Evolutionary conservation across 495 filamentous ascomycete species (phyloP).

Genomic region (Clohesyomyces aquaticus): DNA sequence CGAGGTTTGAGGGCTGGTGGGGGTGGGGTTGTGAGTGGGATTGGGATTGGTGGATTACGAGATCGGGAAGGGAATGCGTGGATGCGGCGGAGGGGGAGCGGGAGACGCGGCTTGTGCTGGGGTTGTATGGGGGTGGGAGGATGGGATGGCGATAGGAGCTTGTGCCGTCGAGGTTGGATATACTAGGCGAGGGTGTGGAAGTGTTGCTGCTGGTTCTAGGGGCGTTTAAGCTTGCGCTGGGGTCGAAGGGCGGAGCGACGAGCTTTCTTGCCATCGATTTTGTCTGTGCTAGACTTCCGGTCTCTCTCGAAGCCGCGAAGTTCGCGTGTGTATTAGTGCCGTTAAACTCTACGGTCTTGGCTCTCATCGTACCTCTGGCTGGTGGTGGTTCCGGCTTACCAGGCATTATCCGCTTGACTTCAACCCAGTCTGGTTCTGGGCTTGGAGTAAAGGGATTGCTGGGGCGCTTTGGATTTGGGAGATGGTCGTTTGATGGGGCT

Average conservation of each 20-base stretch:
- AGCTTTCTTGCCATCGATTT: conserved; percentile 30
- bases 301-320: too few relatives aligned
- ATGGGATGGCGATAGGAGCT: too few relatives aligned
- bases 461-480: conserved; percentile 71
- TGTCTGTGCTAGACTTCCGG: conserved; percentile 7
- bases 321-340: neutral
- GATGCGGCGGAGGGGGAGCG: conserved; percentile 17
- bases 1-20: conserved; percentile 16
- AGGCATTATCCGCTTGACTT: conserved; percentile 45
- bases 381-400: conserved; percentile 25
- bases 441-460: conserved; percentile 79
- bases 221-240: too few relatives aligned
- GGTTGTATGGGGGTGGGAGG: too few relatives aligned
- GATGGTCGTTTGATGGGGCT: conserved; percentile 62
- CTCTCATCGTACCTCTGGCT: conserved; percentile 19
- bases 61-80: conserved; percentile 22
- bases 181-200: too few relatives aligned
- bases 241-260: conserved; percentile 10
- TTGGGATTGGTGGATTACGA: conserved; percentile 9
- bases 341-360: conserved; percentile 25
- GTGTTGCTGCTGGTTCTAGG: too few relatives aligned
- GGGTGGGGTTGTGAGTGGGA: conserved; percentile 11
- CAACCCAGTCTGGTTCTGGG: conserved; percentile 78
- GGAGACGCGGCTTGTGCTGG: conserved; percentile 6
- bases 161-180: conserved; percentile 21